Evolutionary conservation across 192 early-diverging fungal genomes (phyloP).

Genomic region (Geosiphon pyriformis): DNA sequence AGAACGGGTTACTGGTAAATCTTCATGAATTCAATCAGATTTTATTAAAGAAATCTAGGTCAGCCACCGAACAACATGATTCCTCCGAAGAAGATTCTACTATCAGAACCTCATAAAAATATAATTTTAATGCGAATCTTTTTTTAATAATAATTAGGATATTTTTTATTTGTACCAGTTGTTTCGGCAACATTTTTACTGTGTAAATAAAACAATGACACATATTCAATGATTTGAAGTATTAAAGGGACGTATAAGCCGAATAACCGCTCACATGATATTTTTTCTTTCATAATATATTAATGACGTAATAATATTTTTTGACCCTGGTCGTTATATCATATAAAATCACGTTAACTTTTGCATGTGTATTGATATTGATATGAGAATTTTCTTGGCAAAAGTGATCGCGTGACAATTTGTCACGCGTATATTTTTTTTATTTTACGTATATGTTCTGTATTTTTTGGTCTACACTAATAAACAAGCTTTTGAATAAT

Average conservation of each 20-base stretch:
- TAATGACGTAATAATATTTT: no score
- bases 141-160: background rate
- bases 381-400: constrained; percentile 14
- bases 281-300: no score
- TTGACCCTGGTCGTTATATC: no score
- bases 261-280: no score
- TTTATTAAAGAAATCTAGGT: no score
- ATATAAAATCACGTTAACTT: no score
- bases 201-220: constrained; percentile 5
- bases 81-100: no score
- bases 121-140: constrained; percentile 2
- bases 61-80: constrained; percentile 9
- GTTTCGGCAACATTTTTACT: background rate
- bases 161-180: no score
- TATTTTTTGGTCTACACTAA: background rate
- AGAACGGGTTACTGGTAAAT: constrained; percentile 3
- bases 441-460: constrained; percentile 7
- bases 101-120: no score
- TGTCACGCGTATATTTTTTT: constrained; percentile 4
- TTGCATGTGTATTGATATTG: no score
- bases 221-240: no score
- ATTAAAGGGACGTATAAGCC: no score
- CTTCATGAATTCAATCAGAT: background rate
- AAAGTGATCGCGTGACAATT: constrained; percentile 14
- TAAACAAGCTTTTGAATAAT: constrained; percentile 10